A percentile compares a stretch with the other conserved stretches of the same genome.
phyloP scores from a whole-genome alignment of 129 eudicot genomes.

The Chrysanthemum makinoi region DNA sequence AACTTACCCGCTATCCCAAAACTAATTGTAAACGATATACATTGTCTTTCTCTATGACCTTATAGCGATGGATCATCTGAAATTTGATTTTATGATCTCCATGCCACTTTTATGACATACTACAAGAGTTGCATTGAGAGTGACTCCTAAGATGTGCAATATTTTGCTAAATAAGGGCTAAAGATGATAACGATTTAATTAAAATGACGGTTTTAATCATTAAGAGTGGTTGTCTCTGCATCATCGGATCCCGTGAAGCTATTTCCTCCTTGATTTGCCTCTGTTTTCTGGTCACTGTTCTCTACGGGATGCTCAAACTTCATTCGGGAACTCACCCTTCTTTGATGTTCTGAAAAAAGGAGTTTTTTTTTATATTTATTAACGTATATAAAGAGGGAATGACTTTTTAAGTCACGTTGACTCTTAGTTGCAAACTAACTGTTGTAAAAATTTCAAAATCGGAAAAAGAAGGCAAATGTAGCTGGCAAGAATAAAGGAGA shows the following conservation, averaged over 20 bases:
- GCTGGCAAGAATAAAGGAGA: background rate
- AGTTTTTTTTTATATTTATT: background rate
- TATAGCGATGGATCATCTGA: background rate
- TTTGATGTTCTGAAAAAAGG: conserved; percentile 45
- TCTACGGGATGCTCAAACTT: conserved; percentile 43
- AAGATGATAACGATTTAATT: background rate
- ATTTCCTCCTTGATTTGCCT: conserved; percentile 48
- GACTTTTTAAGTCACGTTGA: conserved; percentile 3
- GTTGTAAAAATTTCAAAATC: background rate
- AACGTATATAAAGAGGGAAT: conserved; percentile 1
- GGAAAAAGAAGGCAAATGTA: background rate
- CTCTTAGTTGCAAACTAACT: conserved; percentile 8
- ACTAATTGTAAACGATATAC: background rate
- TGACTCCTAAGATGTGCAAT: conserved; percentile 16
- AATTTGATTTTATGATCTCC: background rate
- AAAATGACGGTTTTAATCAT: background rate
- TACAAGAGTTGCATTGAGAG: conserved; percentile 9
- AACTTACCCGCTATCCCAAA: too few relatives aligned
- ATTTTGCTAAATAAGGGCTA: conserved; percentile 6
- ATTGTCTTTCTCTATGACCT: background rate
- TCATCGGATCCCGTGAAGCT: conserved; percentile 66
- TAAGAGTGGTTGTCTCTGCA: conserved; percentile 28
- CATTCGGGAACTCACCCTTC: conserved; percentile 53
- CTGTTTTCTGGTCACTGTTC: conserved; percentile 34
- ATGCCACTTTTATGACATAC: background rate